Evolutionary conservation across 163 green algal genomes (phyloP), one percentile per base, ranked within the genome.

Genomic region (Chlamydomonas reinhardtii): DNA sequence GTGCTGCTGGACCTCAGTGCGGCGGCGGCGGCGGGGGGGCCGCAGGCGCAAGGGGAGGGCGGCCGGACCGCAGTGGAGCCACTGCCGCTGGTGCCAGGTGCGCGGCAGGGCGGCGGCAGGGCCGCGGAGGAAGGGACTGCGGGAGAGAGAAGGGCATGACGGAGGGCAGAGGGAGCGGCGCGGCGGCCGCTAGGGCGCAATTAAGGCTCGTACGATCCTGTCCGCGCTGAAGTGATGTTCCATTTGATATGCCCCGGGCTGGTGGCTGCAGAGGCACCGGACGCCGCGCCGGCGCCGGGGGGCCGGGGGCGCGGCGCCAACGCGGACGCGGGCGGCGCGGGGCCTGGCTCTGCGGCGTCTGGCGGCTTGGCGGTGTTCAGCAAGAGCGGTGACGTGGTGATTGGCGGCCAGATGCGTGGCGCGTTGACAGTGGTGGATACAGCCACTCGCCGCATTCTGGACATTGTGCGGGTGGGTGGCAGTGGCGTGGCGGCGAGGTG

Each of bases 401-500:
- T 91, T 9, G 64, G 90, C 69, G 82, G 88, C 4, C 90, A 93
- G 32, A 20, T 75, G 14, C 68, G 83, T 2, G 89, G 89, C 20
- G 48, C 83, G 20, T 54, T 94, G 6, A 75, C 64, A 0, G 76
- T 94, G 79, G 61, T 92, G 37, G 91, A 94, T 35, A 65, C 74
- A 9, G 16, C 61, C 48, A 87, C 24, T 12, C 62, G 90, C 37
- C 56, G 76, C 24, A 88, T 90, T 48, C 54, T 94, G 52, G 91
- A 94, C 48, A 76, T 94, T 0, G 69, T 93, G 32, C 90, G 90
- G 85, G 88, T 93, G 62, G 27, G 83, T 19, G 2, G 3, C 34
- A 54, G 69, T 16, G 4, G 31, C 0, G 17, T 6, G 56, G 17
- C 11, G 56, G 11, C 56, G 56, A 15, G n/a, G n/a, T n/a, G n/a